Base-by-base conservation (phyloP, 495 filamentous ascomycete genomes). In the Rostrohypoxylon terebratum region DNA sequence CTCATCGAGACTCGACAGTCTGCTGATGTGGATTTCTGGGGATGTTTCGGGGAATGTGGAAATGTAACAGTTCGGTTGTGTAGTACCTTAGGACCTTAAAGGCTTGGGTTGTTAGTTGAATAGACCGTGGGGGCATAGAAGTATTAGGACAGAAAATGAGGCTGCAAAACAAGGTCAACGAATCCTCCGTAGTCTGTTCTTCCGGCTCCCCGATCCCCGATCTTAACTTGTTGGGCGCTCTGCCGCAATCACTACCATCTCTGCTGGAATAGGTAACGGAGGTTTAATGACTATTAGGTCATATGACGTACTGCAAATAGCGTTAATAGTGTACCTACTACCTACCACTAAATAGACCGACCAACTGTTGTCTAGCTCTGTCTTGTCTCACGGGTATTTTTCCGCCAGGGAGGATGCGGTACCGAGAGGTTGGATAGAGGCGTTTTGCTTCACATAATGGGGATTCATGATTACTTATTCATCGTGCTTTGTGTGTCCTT, bases 251-350 rank as follows among this genome's bases (percentile, higher is more conserved):
- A 59, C 31, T 28, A 28, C 28, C 28, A 28, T 28, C 28, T 28
- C 28, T 57, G 59, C 36, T 61, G 59, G n/a, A n/a, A n/a, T n/a
- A n/a, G n/a, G 54, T 10, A 21, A 55, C 6, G 23, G 45, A 6
- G 45, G 44, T 55, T 59, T 61, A 48, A 68, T 60, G 20, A 48
- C 25, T 60, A 50, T 64, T 47, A 47, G 42, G 14, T 13, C 10
- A 18, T 9, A 64, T 70, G 60, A 65, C 60, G 68, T 70, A 64
- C 51, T 25, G 23, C n/a, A 70, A 62, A 51, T 38, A 38, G 13
- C 9, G 2, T 38, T 25, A 44, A 28, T 28, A 28, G 28, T 28
- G 28, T 28, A n/a, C n/a, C n/a, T n/a, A n/a, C n/a, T n/a, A n/a
- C n/a, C n/a, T n/a, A n/a, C n/a, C n/a, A n/a, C n/a, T 38, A 38